Base-by-base conservation (phyloP, 768 basidiomycete genomes). In the Mycena belliarum region DNA sequence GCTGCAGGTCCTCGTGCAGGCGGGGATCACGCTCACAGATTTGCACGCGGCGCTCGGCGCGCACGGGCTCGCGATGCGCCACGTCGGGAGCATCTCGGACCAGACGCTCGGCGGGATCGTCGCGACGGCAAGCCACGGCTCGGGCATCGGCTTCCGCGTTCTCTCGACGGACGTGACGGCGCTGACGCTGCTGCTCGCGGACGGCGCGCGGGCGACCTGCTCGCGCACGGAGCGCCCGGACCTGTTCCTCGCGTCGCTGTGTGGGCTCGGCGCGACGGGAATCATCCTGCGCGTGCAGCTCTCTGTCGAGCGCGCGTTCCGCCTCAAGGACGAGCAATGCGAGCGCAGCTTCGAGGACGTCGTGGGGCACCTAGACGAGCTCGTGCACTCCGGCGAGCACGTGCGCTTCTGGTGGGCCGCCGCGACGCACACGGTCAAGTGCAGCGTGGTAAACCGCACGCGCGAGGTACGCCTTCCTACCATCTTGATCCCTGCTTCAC, bases 371-470 rank as follows among this genome's bases (percentile, higher is more conserved):
- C 67, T 93, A 16, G 82, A 88, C 55, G 60, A 70, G 4, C 68
- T 91, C 51, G 83, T 79, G 28, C 70, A 67, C 53, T 78, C 86
- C 24, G 86, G 91, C 2, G 84, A 99, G 73, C 92, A 97, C 70
- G 91, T 91, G n/a, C 81, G 94, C 23, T 81, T 94, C 21, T 97
- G 93, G 92, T 99, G 95, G 95, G 95, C 87, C 73, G 94, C 95
- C 1, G 87, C 89, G 52, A 81, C 85, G 20, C 86, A 88, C 60
- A 75, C 75, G 26, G 79, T 96, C 52, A 83, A 91, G 43, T 82
- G 91, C 52, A 89, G 87, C 66, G 77, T 84, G 60, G 82, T 89
- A 29, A 82, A 93, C 73, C 82, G 95, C 59, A 93, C 93, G 4
- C 69, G 70, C 47, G 89, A 93, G 79, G 95, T 95, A 72, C 49